phyloP scores from a whole-genome alignment of 2,329 filamentous ascomycete species.

The Aureobasidium sp. region DNA sequence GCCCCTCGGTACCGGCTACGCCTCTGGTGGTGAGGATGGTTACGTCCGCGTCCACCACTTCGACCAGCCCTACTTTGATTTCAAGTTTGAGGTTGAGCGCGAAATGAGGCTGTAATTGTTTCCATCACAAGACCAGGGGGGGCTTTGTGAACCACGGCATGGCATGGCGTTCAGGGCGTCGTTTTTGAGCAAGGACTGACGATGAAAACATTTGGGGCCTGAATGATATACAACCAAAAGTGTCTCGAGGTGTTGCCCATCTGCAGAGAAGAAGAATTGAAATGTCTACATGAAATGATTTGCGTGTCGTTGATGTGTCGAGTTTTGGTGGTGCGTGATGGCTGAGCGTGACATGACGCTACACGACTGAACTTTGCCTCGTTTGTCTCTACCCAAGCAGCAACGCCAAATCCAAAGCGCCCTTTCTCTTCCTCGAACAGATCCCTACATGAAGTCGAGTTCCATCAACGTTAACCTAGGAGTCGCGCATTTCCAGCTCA shows the following conservation, averaged over 20 bases:
- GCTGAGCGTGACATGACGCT: background rate
- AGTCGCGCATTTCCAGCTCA: background rate
- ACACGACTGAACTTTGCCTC: background rate
- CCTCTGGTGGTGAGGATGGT: slow-evolving; percentile 92
- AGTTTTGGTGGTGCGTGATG: too few species aligned
- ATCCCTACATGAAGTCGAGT: background rate
- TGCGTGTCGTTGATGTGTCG: background rate
- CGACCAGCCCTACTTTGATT: slow-evolving; percentile 97
- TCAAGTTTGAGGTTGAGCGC: slow-evolving; percentile 96
- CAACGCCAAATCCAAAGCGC: background rate
- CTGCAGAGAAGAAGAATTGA: background rate
- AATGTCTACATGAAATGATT: background rate
- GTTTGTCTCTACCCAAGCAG: background rate
- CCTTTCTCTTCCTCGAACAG: background rate
- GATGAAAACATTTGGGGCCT: background rate
- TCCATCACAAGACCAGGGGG: slow-evolving; percentile 19
- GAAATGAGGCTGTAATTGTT: slow-evolving; percentile 40
- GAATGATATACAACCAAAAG: slow-evolving; percentile 2
- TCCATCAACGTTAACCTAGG: background rate
- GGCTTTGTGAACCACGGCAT: slow-evolving; percentile 19
- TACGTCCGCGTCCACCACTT: slow-evolving; percentile 98
- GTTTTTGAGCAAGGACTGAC: background rate
- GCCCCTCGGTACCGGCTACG: slow-evolving; percentile 85
- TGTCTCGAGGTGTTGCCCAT: background rate
- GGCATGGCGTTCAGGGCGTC: slow-evolving; percentile 11